These are phyloP conservation scores for Urochloa ruziziensis DNA, from an alignment of 176 grass and related monocot species.

Conservation along the genomic window DNA sequence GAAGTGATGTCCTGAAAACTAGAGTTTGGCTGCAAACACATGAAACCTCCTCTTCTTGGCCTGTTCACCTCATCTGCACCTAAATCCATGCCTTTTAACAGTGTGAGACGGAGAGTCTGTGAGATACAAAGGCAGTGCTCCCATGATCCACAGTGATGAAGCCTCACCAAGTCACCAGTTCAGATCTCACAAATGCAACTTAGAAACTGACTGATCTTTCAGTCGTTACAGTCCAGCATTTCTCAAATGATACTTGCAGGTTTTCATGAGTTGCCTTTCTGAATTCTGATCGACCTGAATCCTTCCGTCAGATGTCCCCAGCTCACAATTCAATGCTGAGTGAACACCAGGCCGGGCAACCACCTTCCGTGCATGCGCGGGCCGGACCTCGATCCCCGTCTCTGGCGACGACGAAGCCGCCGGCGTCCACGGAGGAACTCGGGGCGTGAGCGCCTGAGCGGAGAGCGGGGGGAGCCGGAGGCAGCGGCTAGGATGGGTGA, in stretches of 20 bases:
- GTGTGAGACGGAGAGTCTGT: too few relatives aligned
- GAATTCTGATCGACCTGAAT: neutral
- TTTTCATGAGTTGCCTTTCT: neutral
- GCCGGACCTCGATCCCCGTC: neutral
- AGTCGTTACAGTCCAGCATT: slow-evolving; percentile 13
- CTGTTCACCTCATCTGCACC: neutral
- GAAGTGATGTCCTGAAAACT: neutral
- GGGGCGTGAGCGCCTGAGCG: neutral
- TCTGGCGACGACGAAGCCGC: too few relatives aligned
- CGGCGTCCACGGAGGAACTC: neutral
- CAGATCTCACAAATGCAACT: slow-evolving; percentile 2
- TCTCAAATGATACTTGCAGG: slow-evolving; percentile 1
- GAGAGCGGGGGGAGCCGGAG: neutral
- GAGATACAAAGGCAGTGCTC: neutral
- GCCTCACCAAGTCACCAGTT: slow-evolving; percentile 10
- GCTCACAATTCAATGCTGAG: neutral
- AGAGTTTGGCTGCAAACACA: neutral
- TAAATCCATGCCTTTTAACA: too few relatives aligned
- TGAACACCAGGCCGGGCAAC: neutral
- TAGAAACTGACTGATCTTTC: neutral
- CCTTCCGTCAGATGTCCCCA: neutral
- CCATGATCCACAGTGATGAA: neutral
- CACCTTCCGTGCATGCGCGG: too few relatives aligned
- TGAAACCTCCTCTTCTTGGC: too few relatives aligned
- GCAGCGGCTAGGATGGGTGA: too few relatives aligned